Conservation (phyloP, 345 rosid species). For the Citrus glauca region DNA sequence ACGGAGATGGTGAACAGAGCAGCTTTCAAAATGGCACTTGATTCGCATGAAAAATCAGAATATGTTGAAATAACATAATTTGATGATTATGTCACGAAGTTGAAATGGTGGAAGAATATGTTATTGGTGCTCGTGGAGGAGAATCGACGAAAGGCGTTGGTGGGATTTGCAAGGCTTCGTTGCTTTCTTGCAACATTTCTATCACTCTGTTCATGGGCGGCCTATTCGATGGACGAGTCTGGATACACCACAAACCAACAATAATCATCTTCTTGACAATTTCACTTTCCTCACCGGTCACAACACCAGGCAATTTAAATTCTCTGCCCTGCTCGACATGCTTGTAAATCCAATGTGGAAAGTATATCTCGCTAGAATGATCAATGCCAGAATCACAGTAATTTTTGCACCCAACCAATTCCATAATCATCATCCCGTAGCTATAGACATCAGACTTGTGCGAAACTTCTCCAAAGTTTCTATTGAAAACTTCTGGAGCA, state of each 20-base stretch:
- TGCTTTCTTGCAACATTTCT: slow-evolving; percentile 6
- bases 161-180: not conserved
- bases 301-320: not conserved
- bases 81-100: too few species aligned
- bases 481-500: slow-evolving; percentile 19
- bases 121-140: not conserved
- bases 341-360: slow-evolving; percentile 19
- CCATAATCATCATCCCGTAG: slow-evolving; percentile 25
- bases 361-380: slow-evolving; percentile 7
- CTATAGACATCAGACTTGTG: slow-evolving; percentile 32
- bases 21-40: too few species aligned
- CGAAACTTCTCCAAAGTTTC: slow-evolving; percentile 15
- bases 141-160: slow-evolving; percentile 1
- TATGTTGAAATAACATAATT: too few species aligned
- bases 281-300: too few species aligned
- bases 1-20: too few species aligned
- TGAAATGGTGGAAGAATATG: too few species aligned
- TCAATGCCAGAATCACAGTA: not conserved
- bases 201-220: slow-evolving; percentile 10
- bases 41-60: too few species aligned
- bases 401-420: slow-evolving; percentile 10
- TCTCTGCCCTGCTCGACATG: not conserved
- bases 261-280: too few species aligned
- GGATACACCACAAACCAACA: too few species aligned
- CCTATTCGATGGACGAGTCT: not conserved